Evolutionary conservation across 257 asterid species (phyloP).

Genomic region (Solanum bukasovii): DNA sequence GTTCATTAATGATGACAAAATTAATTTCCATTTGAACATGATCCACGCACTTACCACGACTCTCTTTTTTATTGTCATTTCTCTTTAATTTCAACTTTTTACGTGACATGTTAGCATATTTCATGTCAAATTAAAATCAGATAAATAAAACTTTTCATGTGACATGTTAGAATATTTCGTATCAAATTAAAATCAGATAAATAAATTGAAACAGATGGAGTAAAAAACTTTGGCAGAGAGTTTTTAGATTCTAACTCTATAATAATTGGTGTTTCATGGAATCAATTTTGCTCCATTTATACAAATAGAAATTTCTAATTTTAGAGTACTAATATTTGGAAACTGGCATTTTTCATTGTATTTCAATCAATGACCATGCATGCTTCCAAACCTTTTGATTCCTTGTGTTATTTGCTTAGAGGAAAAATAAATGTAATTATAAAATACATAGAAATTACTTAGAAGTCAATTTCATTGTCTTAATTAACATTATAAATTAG

Average conservation of each 20-base stretch:
- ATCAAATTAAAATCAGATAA: too few species aligned
- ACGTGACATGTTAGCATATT: fast-evolving
- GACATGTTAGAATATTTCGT: too few species aligned
- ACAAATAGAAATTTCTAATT: not conserved
- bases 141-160: too few species aligned
- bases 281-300: not conserved
- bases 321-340: not conserved
- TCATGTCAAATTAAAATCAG: too few species aligned
- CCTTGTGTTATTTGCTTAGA: not conserved
- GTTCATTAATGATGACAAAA: not conserved
- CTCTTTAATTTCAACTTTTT: too few species aligned
- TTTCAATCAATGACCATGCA: not conserved
- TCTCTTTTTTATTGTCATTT: not conserved
- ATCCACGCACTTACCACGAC: not conserved
- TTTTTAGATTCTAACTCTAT: not conserved
- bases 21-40: not conserved
- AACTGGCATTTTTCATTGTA: not conserved
- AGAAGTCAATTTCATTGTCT: not conserved
- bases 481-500: too few species aligned
- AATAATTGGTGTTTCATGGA: not conserved
- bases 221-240: not conserved
- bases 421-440: not conserved
- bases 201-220: too few species aligned
- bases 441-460: not conserved
- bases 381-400: not conserved